A percentile compares a stretch with the other conserved stretches of the same genome.
These are phyloP conservation scores for Akebia trifoliata DNA, from an alignment of 164 flowering plant genomes.

Conservation along the genomic window DNA sequence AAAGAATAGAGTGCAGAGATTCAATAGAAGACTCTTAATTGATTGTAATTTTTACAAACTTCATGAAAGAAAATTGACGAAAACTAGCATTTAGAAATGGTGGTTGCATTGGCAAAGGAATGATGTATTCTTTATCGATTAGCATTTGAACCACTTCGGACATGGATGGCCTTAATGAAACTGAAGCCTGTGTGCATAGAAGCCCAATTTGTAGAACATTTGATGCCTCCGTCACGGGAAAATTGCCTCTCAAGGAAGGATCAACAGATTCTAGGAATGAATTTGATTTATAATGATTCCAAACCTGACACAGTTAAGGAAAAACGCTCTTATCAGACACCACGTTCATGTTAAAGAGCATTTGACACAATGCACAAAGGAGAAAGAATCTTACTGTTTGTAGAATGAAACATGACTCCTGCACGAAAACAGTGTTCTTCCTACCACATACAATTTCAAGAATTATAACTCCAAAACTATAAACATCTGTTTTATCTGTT, in stretches of 20 bases:
- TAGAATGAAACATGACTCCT: conserved; percentile 7
- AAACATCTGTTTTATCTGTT: no score
- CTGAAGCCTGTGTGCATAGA: no score
- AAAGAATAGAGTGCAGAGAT: no score
- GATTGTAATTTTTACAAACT: not conserved
- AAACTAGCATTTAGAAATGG: conserved; percentile 56
- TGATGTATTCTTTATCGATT: conserved; percentile 19
- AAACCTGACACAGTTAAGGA: conserved; percentile 38
- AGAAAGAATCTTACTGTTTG: no score
- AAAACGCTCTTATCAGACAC: not conserved
- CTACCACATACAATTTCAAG: conserved; percentile 10
- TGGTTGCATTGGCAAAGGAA: conserved; percentile 64
- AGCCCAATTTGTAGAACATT: conserved; percentile 59
- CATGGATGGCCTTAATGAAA: no score
- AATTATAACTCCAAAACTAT: conserved; percentile 9
- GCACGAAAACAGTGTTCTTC: conserved; percentile 10
- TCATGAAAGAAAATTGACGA: not conserved
- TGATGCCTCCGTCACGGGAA: conserved; percentile 36
- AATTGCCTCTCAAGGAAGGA: conserved; percentile 30
- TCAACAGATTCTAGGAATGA: conserved; percentile 48
- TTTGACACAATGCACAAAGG: no score
- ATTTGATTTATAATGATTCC: conserved; percentile 45
- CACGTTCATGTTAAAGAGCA: no score
- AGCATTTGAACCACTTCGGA: no score
- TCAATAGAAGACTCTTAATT: no score